Conservation (phyloP, 2,329 filamentous ascomycete genomes). For the Epichloe gansuensis region DNA sequence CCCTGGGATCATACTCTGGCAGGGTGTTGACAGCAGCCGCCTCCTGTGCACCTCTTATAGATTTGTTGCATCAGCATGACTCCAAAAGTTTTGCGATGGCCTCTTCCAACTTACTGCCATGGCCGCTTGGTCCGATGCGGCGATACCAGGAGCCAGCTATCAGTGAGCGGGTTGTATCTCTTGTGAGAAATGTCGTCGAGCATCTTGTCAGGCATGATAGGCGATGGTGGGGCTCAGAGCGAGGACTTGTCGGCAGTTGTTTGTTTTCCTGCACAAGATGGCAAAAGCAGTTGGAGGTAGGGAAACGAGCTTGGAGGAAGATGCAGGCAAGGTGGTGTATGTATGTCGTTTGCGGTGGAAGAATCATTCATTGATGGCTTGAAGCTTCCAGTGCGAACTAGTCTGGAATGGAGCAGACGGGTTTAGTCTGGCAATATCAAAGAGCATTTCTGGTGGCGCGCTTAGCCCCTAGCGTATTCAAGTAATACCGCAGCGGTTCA, state of each 20-base stretch:
- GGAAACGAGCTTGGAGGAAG: neutral
- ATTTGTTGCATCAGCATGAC: neutral
- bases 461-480: neutral
- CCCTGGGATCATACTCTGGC: conserved; percentile 70
- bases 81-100: neutral
- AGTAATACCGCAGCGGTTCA: neutral
- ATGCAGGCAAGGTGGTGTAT: too few relatives aligned
- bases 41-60: conserved; percentile 62
- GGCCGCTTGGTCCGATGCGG: conserved; percentile 93
- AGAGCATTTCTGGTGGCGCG: neutral
- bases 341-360: too few relatives aligned
- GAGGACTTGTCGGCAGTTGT: neutral
- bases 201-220: conserved; percentile 56
- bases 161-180: conserved; percentile 82
- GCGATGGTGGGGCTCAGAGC: neutral
- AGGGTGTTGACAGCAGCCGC: conserved; percentile 53
- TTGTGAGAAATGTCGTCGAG: conserved; percentile 95
- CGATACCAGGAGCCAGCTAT: conserved; percentile 86
- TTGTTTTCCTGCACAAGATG: neutral
- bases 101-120: conserved; percentile 66
- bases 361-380: neutral
- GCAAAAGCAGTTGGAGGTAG: neutral
- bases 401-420: neutral
- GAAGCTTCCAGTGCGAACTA: neutral
- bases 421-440: neutral